A percentile compares a stretch with the other conserved stretches of the same genome.
Conservation (phyloP, 176 grass and related monocot genomes). For the Cenchrus fungigraminus region DNA sequence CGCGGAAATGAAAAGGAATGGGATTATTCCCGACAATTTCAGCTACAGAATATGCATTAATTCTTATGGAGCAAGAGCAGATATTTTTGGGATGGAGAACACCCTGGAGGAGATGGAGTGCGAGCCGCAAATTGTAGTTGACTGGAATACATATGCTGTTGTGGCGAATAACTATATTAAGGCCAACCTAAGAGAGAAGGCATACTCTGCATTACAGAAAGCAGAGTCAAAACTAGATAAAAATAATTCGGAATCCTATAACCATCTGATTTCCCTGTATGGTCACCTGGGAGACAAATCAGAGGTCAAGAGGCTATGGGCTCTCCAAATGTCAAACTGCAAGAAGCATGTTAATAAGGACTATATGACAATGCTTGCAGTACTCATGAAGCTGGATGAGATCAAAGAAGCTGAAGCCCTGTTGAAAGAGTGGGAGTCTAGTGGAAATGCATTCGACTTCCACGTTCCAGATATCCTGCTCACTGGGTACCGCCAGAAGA, state of each 20-base stretch:
- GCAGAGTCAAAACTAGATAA: conserved; percentile 67
- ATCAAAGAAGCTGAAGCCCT: conserved; percentile 72
- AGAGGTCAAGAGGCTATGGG: conserved; percentile 70
- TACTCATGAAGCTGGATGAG: conserved; percentile 66
- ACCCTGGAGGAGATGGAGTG: conserved; percentile 82
- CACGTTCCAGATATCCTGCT: conserved; percentile 74
- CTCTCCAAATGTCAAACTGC: conserved; percentile 68
- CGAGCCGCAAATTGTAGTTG: conserved; percentile 82
- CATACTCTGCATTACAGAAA: conserved; percentile 71
- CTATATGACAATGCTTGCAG: conserved; percentile 70
- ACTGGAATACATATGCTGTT: conserved; percentile 87
- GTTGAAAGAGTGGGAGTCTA: conserved; percentile 82
- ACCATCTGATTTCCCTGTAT: conserved; percentile 74
- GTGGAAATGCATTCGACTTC: conserved; percentile 60
- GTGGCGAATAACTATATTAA: conserved; percentile 80
- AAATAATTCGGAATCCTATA: conserved; percentile 52
- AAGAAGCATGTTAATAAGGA: conserved; percentile 70
- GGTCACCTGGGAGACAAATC: conserved; percentile 65
- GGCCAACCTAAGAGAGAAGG: conserved; percentile 53
- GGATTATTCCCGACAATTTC: conserved; percentile 79
- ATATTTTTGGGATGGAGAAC: conserved; percentile 78
- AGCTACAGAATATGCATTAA: conserved; percentile 89
- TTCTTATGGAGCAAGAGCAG: conserved; percentile 72
- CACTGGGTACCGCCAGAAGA: conserved; percentile 60
- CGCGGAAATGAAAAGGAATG: conserved; percentile 69